A percentile compares a stretch with the other conserved stretches of the same genome.
phyloP scores from a whole-genome alignment of 192 early-diverging fungal genomes.

The Lobosporangium transversale region DNA sequence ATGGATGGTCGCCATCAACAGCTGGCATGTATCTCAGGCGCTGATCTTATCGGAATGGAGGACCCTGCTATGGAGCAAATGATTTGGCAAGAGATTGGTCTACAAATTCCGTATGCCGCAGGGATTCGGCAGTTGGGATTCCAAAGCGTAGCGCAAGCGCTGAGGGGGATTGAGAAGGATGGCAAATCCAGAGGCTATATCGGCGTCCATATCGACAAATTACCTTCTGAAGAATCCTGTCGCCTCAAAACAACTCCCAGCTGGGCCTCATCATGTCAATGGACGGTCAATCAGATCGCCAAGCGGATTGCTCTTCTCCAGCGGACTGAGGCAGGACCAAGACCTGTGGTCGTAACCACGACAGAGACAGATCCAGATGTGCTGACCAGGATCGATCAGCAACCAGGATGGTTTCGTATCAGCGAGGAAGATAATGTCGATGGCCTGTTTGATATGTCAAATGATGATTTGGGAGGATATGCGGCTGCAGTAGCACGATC shows the following conservation, averaged over 20 bases:
- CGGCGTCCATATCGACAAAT: conserved; percentile 44
- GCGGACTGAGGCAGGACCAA: conserved; percentile 2
- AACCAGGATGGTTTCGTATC: conserved; percentile 24
- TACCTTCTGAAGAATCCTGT: conserved; percentile 25
- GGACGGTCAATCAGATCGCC: conserved; percentile 31
- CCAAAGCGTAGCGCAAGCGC: conserved; percentile 11
- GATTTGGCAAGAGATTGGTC: conserved; percentile 41
- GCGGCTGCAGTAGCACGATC: not conserved
- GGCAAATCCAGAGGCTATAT: conserved; percentile 19
- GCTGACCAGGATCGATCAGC: conserved; percentile 28
- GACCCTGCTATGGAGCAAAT: conserved; percentile 29
- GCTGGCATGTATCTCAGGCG: conserved; percentile 35
- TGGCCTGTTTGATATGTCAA: conserved; percentile 21
- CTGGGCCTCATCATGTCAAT: conserved; percentile 7
- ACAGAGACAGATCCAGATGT: conserved; percentile 34
- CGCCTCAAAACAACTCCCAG: not conserved
- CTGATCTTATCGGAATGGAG: conserved; percentile 27
- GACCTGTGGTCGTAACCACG: conserved; percentile 39
- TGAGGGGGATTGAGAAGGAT: conserved; percentile 17
- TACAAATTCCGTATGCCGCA: conserved; percentile 9
- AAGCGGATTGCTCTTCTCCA: conserved; percentile 34
- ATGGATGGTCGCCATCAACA: conserved; percentile 15
- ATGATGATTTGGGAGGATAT: conserved; percentile 38
- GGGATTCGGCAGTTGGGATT: conserved; percentile 1
- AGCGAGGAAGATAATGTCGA: conserved; percentile 11